phyloP scores from a whole-genome alignment of 768 basidiomycete species.

The Boletus subcaerulescens region DNA sequence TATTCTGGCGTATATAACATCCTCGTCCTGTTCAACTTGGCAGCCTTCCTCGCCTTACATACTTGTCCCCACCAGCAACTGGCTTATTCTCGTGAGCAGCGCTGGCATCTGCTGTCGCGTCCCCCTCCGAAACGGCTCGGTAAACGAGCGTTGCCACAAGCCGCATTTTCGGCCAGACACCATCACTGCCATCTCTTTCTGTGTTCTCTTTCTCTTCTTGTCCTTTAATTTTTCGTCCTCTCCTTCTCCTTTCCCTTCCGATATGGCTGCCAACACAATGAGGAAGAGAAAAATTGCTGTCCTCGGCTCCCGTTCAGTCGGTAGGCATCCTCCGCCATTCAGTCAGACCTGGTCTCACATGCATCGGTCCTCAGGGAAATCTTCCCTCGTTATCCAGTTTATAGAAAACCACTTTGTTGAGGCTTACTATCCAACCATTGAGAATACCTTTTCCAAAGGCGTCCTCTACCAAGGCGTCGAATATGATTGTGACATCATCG shows the following conservation, averaged over 20 bases:
- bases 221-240: constrained; percentile 1
- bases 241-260: constrained; percentile 6
- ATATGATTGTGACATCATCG: constrained; percentile 96
- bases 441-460: constrained; percentile 81
- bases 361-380: constrained; percentile 68
- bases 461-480: constrained; percentile 86
- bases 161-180: constrained; percentile 18
- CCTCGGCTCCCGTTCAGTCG: constrained; percentile 84
- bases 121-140: constrained; percentile 29
- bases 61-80: background rate
- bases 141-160: constrained; percentile 29
- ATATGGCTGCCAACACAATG: constrained; percentile 40
- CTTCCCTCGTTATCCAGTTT: constrained; percentile 89
- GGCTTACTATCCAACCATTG: constrained; percentile 94
- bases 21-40: background rate
- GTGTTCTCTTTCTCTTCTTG: constrained; percentile 15
- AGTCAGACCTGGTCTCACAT: constrained; percentile 12
- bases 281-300: constrained; percentile 89
- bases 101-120: constrained; percentile 15
- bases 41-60: background rate
- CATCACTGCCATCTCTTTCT: constrained; percentile 11
- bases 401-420: constrained; percentile 91
- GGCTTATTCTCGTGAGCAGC: constrained; percentile 4
- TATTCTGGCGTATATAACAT: constrained; percentile 18
- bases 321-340: constrained; percentile 42